Conservation (phyloP, 1,139 yeast species). For the Pichia sp. region DNA sequence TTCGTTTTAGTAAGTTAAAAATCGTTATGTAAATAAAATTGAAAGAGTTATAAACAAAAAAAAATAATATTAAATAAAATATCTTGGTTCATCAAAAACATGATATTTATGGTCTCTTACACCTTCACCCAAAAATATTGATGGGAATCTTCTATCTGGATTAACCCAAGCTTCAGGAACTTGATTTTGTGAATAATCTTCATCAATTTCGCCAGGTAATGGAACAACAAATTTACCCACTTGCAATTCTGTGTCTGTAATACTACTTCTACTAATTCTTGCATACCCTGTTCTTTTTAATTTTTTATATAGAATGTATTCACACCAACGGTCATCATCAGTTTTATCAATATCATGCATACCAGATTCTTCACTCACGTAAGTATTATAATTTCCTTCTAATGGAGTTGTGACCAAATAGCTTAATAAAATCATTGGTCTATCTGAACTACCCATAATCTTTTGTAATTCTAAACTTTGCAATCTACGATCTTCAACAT, state of each 20-base stretch:
- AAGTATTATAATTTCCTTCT: constrained; percentile 85
- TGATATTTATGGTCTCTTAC: constrained; percentile 91
- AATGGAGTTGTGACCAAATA: constrained; percentile 84
- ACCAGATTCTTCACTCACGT: constrained; percentile 75
- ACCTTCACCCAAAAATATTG: constrained; percentile 83
- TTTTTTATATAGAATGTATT: constrained; percentile 83
- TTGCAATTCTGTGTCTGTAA: constrained; percentile 95
- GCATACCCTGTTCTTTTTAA: constrained; percentile 90
- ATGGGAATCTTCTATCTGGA: constrained; percentile 69
- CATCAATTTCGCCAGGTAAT: constrained; percentile 30
- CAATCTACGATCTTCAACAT: constrained; percentile 82
- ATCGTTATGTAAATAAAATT: neutral
- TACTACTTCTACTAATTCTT: constrained; percentile 84
- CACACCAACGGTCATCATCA: constrained; percentile 99
- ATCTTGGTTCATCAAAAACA: constrained; percentile 87
- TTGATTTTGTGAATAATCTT: constrained; percentile 23
- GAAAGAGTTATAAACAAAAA: neutral
- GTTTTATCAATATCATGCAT: constrained; percentile 90
- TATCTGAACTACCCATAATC: constrained; percentile 69
- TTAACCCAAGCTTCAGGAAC: constrained; percentile 39
- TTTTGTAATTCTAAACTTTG: constrained; percentile 74
- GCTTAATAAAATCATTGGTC: constrained; percentile 79
- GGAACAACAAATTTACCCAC: constrained; percentile 82
- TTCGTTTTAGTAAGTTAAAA: neutral
- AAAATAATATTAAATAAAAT: constrained; percentile 34